Evolutionary conservation across 768 basidiomycete species (phyloP).

Genomic region (Erythrobasidium yunnanense): DNA sequence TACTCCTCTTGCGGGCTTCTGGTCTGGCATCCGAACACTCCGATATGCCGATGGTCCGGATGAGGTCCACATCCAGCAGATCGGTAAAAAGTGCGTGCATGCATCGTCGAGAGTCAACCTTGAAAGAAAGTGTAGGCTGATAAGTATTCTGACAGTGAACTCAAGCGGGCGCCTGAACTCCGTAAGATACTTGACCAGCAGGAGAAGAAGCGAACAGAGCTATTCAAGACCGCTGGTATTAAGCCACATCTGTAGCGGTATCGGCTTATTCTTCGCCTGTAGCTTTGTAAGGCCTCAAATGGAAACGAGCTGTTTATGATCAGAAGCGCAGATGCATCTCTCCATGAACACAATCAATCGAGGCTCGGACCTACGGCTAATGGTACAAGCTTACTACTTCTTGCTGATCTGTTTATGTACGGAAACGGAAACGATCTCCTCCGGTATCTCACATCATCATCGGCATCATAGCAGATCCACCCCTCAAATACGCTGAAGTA

Average conservation of each 20-base stretch:
- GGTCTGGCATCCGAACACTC: constrained; percentile 72
- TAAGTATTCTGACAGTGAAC: constrained; percentile 2
- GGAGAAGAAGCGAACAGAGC: constrained; percentile 10
- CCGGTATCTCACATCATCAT: background rate
- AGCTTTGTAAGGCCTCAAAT: background rate
- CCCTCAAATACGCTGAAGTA: background rate
- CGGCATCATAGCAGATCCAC: background rate
- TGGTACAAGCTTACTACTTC: too few species aligned
- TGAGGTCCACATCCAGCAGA: constrained; percentile 31
- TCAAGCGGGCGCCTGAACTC: constrained; percentile 21
- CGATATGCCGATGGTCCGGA: constrained; percentile 47
- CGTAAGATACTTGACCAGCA: constrained; percentile 1
- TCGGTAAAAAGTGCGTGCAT: constrained; percentile 27
- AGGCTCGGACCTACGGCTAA: too few species aligned
- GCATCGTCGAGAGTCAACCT: too few species aligned
- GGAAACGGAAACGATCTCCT: background rate
- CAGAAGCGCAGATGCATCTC: too few species aligned
- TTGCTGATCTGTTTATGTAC: too few species aligned
- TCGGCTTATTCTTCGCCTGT: background rate
- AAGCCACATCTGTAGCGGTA: constrained; percentile 13
- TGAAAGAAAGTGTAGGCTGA: too few species aligned
- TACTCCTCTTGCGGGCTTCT: constrained; percentile 63
- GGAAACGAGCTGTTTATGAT: background rate
- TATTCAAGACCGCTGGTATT: constrained; percentile 22
- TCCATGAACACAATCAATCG: too few species aligned